Base-by-base conservation (phyloP, 2,329 filamentous ascomycete species). In the Diaporthe aspalathi region DNA sequence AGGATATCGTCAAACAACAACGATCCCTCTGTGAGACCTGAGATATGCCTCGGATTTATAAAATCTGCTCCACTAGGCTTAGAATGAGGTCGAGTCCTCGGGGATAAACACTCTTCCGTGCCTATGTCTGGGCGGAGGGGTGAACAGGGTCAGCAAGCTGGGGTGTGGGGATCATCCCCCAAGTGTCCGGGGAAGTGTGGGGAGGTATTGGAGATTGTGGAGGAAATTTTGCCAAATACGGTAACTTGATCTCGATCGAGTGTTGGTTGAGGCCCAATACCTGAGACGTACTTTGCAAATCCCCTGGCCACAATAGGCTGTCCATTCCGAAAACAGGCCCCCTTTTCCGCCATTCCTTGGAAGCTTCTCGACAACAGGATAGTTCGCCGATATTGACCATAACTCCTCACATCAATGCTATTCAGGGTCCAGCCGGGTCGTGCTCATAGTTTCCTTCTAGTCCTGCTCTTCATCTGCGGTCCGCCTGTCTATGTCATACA, bases 171-270 rank as follows among this genome's bases (percentile, higher is more conserved):
- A 45, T 29, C 6, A 2, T 32, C 17, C 35, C 56, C 40, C 38
- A 62, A 32, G 24, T 62, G n/a, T 62, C 56, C 40, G 56, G 56
- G 56, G 56, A 62, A 62, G 38, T 45, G 56, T 62, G 56, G 56
- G 56, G 56, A 32, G 27, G 38, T 22, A 1, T 47, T 45, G 56
- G 38, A 20, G 56, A 47, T 14, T 62, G 40, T 62, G 56, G 56
- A 32, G 56, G 29, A 47, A 20, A n/a, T 32, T 63, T 29, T 40
- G 22, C 35, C 40, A 6, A 47, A 63, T 22, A 22, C 57, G 24
- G 56, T n/a, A 62, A 62, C 32, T 60, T 60, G 56, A 62, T 45
- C 57, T 63, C 24, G 57, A 32, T 45, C 24, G 17, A 22, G 27
- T 14, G 27, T 47, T 63, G 57, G 40, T 27, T 47, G 57, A 47